A percentile compares a stretch with the other conserved stretches of the same genome.
Conservation (phyloP, 305 asterid genomes). For the Plantago coronopus region DNA sequence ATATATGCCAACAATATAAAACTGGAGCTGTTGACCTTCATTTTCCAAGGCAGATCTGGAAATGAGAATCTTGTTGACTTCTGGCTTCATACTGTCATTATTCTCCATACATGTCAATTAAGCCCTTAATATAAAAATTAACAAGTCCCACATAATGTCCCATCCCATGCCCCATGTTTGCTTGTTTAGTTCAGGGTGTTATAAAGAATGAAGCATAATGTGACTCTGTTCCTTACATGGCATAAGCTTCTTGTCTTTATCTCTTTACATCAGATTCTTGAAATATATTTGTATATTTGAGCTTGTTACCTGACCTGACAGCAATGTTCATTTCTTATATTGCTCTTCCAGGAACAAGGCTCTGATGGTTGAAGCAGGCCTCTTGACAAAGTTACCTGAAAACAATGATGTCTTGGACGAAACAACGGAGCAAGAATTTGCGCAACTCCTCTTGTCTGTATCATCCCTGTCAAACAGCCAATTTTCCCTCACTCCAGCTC, state of each 20-base stretch:
- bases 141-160: background rate
- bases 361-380: slow-evolving; percentile 79
- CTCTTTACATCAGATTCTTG: background rate
- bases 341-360: slow-evolving; percentile 63
- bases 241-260: background rate
- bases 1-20: slow-evolving; percentile 23
- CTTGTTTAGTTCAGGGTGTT: background rate
- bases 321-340: background rate
- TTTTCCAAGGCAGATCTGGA: slow-evolving; percentile 30
- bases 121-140: slow-evolving; percentile 3
- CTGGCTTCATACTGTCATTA: slow-evolving; percentile 21
- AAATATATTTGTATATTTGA: background rate
- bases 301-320: background rate
- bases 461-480: slow-evolving; percentile 58
- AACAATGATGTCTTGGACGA: slow-evolving; percentile 36
- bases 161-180: background rate
- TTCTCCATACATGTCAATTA: slow-evolving; percentile 14
- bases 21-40: slow-evolving; percentile 33
- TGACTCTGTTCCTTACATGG: background rate
- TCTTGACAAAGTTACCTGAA: slow-evolving; percentile 51
- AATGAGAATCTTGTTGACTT: slow-evolving; percentile 51
- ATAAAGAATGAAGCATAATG: background rate
- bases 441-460: slow-evolving; percentile 54
- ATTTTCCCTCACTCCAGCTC: slow-evolving; percentile 41
- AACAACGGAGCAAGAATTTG: slow-evolving; percentile 41